Percentiles rank a stretch among this genome's conserved stretches.
phyloP scores from a whole-genome alignment of 31 red algal genomes.

The Asparagopsis taxiformis region DNA sequence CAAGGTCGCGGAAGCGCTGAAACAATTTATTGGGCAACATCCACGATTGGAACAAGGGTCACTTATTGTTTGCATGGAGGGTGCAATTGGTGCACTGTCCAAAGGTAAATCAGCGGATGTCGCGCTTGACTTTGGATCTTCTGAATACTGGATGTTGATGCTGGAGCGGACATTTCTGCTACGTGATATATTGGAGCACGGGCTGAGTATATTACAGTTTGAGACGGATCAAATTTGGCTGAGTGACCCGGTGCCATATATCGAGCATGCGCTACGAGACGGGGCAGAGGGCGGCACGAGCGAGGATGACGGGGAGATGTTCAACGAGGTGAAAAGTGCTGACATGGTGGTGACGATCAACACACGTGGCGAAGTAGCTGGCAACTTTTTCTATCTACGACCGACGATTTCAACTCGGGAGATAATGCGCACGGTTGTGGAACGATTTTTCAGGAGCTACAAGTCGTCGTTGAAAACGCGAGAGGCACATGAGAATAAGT shows the following conservation, averaged over 20 bases:
- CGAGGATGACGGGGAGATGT: too few species aligned
- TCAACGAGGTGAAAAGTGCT: too few species aligned
- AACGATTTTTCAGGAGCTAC: too few species aligned
- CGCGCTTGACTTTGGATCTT: constrained; percentile 35
- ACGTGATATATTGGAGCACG: constrained; percentile 54
- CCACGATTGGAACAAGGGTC: too few species aligned
- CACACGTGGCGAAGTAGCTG: constrained; percentile 50
- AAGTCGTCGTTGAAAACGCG: constrained; percentile 30
- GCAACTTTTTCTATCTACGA: constrained; percentile 52
- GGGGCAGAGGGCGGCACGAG: too few species aligned
- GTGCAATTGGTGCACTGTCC: constrained; percentile 29
- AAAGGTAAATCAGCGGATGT: constrained; percentile 29
- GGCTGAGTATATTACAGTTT: constrained; percentile 69
- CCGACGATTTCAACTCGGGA: constrained; percentile 38
- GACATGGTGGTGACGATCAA: constrained; percentile 74
- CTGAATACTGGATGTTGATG: constrained; percentile 79
- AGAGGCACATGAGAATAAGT: constrained; percentile 17
- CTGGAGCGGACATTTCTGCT: constrained; percentile 62
- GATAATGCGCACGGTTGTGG: constrained; percentile 46
- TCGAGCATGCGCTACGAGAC: constrained; percentile 24
- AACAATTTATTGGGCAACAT: constrained; percentile 12
- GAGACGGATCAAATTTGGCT: constrained; percentile 86
- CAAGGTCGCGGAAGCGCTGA: constrained; percentile 19
- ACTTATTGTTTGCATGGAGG: constrained; percentile 20
- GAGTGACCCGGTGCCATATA: constrained; percentile 37